phyloP scores from a whole-genome alignment of 345 rosid genomes.

The Citrus glauca region DNA sequence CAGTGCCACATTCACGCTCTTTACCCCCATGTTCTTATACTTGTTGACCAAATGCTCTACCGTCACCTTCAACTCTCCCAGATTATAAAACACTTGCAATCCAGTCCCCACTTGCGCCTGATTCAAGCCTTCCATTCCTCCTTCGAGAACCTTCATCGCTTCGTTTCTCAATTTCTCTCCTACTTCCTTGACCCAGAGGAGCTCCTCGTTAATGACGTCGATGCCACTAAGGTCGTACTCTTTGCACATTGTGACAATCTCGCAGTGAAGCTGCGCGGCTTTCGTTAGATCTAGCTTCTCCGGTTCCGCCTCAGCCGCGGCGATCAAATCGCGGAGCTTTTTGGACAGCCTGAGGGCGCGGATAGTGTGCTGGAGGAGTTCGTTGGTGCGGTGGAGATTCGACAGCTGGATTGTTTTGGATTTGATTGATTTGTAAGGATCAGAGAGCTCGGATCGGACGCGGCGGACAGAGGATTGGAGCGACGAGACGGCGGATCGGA shows the following conservation, averaged over 20 bases:
- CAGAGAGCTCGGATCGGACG: constrained; percentile 84
- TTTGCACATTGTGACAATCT: constrained; percentile 67
- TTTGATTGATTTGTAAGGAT: constrained; percentile 62
- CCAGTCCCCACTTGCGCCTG: constrained; percentile 99
- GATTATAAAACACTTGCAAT: constrained; percentile 90
- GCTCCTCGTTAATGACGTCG: constrained; percentile 72
- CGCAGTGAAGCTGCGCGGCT: constrained; percentile 88
- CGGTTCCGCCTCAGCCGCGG: constrained; percentile 48
- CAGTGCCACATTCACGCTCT: constrained; percentile 69
- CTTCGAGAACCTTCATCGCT: constrained; percentile 82
- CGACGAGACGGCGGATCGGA: constrained; percentile 83
- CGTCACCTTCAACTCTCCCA: constrained; percentile 72
- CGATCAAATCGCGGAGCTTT: constrained; percentile 78
- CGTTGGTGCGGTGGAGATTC: constrained; percentile 67
- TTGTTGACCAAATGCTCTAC: constrained; percentile 81
- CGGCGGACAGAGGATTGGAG: constrained; percentile 82
- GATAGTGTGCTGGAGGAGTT: constrained; percentile 73
- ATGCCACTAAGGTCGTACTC: constrained; percentile 77
- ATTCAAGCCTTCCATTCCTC: constrained; percentile 95
- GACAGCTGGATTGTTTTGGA: constrained; percentile 70
- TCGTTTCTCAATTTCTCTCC: constrained; percentile 67
- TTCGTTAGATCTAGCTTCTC: constrained; percentile 86
- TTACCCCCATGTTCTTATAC: constrained; percentile 76
- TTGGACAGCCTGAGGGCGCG: constrained; percentile 68
- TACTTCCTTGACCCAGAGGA: constrained; percentile 53